Percentiles rank a stretch among this genome's conserved stretches.
Evolutionary conservation across 331 rosid species (phyloP).

Genomic region (Cydonia oblonga): DNA sequence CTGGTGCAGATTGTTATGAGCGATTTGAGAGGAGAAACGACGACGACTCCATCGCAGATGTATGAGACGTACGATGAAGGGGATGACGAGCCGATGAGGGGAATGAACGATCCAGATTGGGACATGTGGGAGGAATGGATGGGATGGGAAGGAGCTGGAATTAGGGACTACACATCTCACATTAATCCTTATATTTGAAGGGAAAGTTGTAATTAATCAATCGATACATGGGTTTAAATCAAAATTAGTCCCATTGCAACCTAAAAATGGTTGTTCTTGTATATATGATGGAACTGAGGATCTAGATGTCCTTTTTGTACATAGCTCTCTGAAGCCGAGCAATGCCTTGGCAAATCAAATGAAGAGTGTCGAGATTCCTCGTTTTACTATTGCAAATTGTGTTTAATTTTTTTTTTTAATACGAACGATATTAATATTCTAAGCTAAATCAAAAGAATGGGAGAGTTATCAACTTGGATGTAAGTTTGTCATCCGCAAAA

Average conservation of each 20-base stretch:
- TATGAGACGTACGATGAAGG: slow-evolving; percentile 26
- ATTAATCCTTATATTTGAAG: slow-evolving; percentile 63
- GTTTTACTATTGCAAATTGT: background rate
- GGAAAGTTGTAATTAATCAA: slow-evolving; percentile 7
- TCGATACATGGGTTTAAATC: background rate
- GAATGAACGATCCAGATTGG: slow-evolving; percentile 55
- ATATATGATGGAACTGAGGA: slow-evolving; percentile 4
- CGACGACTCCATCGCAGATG: background rate
- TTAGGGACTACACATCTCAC: slow-evolving; percentile 72
- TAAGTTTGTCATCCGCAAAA: too few relatives aligned
- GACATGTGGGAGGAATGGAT: slow-evolving; percentile 96
- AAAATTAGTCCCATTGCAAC: slow-evolving; percentile 8
- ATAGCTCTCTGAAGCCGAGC: background rate
- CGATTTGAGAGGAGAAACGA: slow-evolving; percentile 50
- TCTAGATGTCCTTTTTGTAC: background rate
- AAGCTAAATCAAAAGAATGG: too few relatives aligned
- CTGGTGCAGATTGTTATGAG: slow-evolving; percentile 48
- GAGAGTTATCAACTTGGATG: too few relatives aligned
- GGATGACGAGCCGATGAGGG: slow-evolving; percentile 45
- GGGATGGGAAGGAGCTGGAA: slow-evolving; percentile 99
- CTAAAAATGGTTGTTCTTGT: background rate
- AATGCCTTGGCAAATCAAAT: background rate
- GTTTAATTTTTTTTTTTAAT: too few relatives aligned
- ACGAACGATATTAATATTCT: too few relatives aligned
- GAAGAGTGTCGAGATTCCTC: background rate